Evolutionary conservation across 2,329 filamentous ascomycete genomes (phyloP), one percentile per base, ranked within the genome.

Genomic region (Alternaria arbusti): DNA sequence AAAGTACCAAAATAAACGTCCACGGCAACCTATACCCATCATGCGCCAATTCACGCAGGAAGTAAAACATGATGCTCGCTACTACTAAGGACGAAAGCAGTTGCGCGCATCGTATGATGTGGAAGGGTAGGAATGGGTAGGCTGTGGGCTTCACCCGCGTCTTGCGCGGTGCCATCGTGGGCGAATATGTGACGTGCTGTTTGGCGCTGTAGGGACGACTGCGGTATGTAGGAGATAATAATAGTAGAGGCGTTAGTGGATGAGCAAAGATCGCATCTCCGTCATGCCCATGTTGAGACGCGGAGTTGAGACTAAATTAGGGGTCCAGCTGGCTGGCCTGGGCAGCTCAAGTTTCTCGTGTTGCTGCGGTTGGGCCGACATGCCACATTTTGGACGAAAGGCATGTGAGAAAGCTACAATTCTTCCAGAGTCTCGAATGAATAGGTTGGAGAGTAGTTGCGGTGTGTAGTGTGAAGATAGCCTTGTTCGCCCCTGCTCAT

Each of bases 1-100:
- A n/a, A n/a, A n/a, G n/a, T n/a, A n/a, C 87, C 64, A 88, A 77
- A 17, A 89, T 81, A 71, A 89, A 89, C 3, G 86, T 87, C 84
- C 86, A 89, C 0, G 87, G 87, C 4, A 87, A 78, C 49, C 80
- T 82, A 76, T 84, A 87, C 52, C 83, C 76, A 64, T 86, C 85
- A 47, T 81, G 79, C 20, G 81, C 81, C 22, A 89, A 81, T 67
- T 87, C 84, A 67, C 81, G 84, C 65, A 86, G 82, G 76, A 89
- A 89, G 67, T 84, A 86, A 61, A 79, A 79, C 75, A 88, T 83
- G 54, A 89, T 86, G 28, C 79, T 80, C 5, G 82, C 82, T 59
- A 88, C 86, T 20, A 88, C 79, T 44, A 85, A 57, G 50, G 80
- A 80, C 5, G 82, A 80, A 5, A 83, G 49, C 11, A 84, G 74